A percentile compares a stretch with the other conserved stretches of the same genome.
Conservation (phyloP, 306 rosid species). For the Abrus pulchellus region DNA sequence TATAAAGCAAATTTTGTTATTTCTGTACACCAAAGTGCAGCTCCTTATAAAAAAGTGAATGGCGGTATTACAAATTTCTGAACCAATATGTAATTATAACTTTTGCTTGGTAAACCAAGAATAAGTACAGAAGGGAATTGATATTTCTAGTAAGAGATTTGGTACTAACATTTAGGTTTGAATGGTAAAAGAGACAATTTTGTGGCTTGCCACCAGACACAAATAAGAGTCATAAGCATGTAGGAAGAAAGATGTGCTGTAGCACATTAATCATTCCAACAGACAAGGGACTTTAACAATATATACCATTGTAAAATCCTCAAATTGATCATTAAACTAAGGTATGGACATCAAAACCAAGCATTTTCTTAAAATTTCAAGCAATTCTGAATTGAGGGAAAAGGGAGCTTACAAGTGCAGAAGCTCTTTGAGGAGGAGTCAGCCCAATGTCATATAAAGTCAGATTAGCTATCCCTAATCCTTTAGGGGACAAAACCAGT, state of each 20-base stretch:
- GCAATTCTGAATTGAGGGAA: constrained; percentile 33
- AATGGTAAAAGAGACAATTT: not conserved
- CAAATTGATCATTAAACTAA: constrained; percentile 12
- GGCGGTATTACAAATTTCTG: not conserved
- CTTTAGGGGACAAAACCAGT: constrained; percentile 77
- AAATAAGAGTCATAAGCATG: constrained; percentile 19
- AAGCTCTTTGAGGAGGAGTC: constrained; percentile 74
- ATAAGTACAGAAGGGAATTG: constrained; percentile 9
- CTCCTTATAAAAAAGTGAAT: constrained; percentile 17
- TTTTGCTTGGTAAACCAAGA: constrained; percentile 2
- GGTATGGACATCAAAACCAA: constrained; percentile 31
- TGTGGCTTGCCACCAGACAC: constrained; percentile 29
- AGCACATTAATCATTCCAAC: constrained; percentile 19
- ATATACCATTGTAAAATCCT: constrained; percentile 26
- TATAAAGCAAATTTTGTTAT: not conserved
- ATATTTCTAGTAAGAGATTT: not conserved
- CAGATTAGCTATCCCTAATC: constrained; percentile 81
- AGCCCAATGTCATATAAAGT: constrained; percentile 83
- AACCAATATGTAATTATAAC: constrained; percentile 25
- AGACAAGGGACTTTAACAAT: constrained; percentile 26
- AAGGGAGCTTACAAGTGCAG: constrained; percentile 73
- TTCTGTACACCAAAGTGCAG: not conserved
- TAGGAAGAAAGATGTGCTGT: not conserved
- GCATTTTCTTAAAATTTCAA: constrained; percentile 38
- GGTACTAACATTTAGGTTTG: not conserved